These are phyloP conservation scores for Tolypocladium ophioglossoides DNA, from an alignment of 2,329 filamentous ascomycete genomes.

Conservation along the genomic window DNA sequence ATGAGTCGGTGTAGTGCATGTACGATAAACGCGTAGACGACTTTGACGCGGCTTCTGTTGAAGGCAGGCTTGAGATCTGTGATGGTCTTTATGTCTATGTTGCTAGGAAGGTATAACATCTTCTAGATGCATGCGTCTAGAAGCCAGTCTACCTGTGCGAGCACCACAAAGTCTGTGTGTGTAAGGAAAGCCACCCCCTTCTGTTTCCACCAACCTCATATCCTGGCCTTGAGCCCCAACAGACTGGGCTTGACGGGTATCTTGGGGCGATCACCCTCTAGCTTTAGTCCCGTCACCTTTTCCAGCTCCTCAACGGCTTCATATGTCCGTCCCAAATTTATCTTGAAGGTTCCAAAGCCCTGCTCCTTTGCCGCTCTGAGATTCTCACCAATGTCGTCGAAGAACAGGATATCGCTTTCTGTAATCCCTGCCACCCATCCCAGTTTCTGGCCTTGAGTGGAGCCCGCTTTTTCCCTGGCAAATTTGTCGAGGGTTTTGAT, in stretches of 20 bases:
- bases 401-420: constrained; percentile 65
- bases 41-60: constrained; percentile 10
- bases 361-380: constrained; percentile 64
- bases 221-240: constrained; percentile 27
- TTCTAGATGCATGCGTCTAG: neutral
- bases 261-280: constrained; percentile 46
- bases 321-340: constrained; percentile 64
- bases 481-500: constrained; percentile 55
- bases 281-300: constrained; percentile 54
- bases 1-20: neutral
- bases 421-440: constrained; percentile 42
- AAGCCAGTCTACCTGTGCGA: no score
- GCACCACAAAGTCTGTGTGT: neutral
- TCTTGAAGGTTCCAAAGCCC: constrained; percentile 79
- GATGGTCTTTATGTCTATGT: constrained; percentile 20
- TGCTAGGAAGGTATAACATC: constrained; percentile 3
- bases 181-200: neutral
- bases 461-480: constrained; percentile 38
- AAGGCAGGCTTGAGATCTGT: constrained; percentile 16
- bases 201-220: constrained; percentile 14
- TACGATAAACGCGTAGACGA: neutral
- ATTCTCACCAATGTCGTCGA: constrained; percentile 94
- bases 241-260: constrained; percentile 31
- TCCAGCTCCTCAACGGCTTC: constrained; percentile 80
- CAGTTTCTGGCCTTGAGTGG: constrained; percentile 22